A percentile compares a stretch with the other conserved stretches of the same genome.
These are phyloP conservation scores for Perilla frutescens DNA, from an alignment of 257 asterid genomes.

Conservation along the genomic window DNA sequence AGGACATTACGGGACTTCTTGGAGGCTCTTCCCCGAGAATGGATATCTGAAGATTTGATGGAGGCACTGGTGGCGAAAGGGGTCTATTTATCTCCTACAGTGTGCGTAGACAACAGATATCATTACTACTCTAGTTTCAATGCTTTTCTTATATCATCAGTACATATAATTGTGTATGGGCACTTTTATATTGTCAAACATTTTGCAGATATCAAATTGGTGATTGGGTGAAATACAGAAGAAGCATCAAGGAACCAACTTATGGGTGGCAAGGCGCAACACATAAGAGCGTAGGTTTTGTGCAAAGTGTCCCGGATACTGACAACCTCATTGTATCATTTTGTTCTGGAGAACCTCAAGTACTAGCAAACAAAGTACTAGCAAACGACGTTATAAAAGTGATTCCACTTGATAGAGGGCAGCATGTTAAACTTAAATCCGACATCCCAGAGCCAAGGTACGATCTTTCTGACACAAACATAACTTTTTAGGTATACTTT, in stretches of 20 bases:
- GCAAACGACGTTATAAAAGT: slow-evolving; percentile 81
- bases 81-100: slow-evolving; percentile 80
- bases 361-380: slow-evolving; percentile 41
- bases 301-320: slow-evolving; percentile 80
- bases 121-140: slow-evolving; percentile 13
- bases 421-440: slow-evolving; percentile 87
- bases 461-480: slow-evolving; percentile 28
- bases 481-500: slow-evolving; percentile 1
- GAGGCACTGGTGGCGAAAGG: slow-evolving; percentile 80
- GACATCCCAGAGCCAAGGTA: slow-evolving; percentile 96
- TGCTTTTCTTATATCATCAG: slow-evolving; percentile 24
- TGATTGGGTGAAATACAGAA: slow-evolving; percentile 95
- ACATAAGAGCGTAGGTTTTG: slow-evolving; percentile 91
- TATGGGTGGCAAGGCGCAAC: slow-evolving; percentile 97
- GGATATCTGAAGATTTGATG: slow-evolving; percentile 95
- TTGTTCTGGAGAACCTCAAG: slow-evolving; percentile 82
- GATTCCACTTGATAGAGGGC: slow-evolving; percentile 97
- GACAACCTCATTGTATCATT: slow-evolving; percentile 82
- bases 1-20: slow-evolving; percentile 82
- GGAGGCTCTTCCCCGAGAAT: slow-evolving; percentile 98
- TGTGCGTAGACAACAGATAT: slow-evolving; percentile 49
- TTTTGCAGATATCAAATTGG: slow-evolving; percentile 76
- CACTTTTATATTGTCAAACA: slow-evolving; percentile 24
- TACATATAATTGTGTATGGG: slow-evolving; percentile 25
- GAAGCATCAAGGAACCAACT: slow-evolving; percentile 71